Base-by-base conservation (phyloP, 1,284 basidiomycete species). In the Leccinum variabile region DNA sequence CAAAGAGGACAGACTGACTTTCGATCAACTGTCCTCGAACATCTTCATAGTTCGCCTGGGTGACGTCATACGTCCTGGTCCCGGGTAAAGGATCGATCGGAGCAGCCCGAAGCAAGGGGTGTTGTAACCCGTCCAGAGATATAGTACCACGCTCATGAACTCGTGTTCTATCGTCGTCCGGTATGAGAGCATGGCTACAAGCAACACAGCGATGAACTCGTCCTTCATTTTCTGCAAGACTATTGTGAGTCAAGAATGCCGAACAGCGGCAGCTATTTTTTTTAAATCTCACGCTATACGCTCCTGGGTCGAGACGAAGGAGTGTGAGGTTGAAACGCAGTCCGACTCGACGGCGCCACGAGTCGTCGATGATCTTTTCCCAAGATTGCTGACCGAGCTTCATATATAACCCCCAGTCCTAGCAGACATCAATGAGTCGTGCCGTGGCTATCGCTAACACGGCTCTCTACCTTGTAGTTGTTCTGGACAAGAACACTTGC, bases 321-420 rank as follows among this genome's bases (percentile, higher is more conserved):
- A 94, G 76, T 59, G 81, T 86, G 54, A 84, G 80, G 79, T 89
- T 85, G 71, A 95, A 87, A 14, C 86, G 82, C 54, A 94, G 72
- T 13, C 89, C 87, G 30, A 94, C 83, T 59, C 90, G 84, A 46
- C 83, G 81, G 16, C 84, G 79, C 66, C 83, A 85, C 54, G 76
- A 77, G 46, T 77, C 70, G 63, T 90, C 82, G 25, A 79, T 78
- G 55, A 90, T 80, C 41, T 84, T 78, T 63, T 83, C 80, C 84
- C 84, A 91, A 35, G 86, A 87, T 62, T 86, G 79, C 18, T 81
- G 75, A 1, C 86, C 86, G 50, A 81, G 76, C 13, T 80, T 78
- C 52, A 92, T 75, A 70, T 85, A 91, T 28, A 80, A 74, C 1
- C 78, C 73, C 94, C 94, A 95, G 49, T 85, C 81, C 84, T 91